Conservation (phyloP, 2,329 filamentous ascomycete species). For the Myriangium duriaei region DNA sequence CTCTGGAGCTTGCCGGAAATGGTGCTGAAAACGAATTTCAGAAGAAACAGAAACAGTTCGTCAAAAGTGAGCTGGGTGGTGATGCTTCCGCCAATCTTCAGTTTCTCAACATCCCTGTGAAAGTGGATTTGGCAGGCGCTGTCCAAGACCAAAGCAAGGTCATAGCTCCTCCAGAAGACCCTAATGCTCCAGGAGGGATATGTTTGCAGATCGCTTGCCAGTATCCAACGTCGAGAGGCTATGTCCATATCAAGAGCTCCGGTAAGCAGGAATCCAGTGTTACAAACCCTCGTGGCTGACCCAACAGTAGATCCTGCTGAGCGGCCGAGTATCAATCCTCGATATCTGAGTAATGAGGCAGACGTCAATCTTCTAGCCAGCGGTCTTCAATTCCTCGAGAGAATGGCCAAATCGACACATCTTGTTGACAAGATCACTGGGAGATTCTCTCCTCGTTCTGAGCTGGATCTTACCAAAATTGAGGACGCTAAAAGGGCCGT, state of each 20-base stretch:
- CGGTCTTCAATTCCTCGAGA: constrained; percentile 26
- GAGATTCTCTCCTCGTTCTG: constrained; percentile 22
- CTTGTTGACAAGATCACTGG: constrained; percentile 30
- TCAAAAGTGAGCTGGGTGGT: constrained; percentile 23
- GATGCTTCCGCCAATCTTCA: constrained; percentile 27
- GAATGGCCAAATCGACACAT: constrained; percentile 30
- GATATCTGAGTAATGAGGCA: constrained; percentile 14
- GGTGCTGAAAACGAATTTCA: constrained; percentile 20
- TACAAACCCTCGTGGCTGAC: neutral
- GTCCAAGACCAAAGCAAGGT: constrained; percentile 20
- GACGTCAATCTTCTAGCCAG: constrained; percentile 17
- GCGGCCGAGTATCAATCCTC: constrained; percentile 15
- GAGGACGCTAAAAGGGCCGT: constrained; percentile 18
- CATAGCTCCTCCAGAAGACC: constrained; percentile 16
- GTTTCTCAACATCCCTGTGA: constrained; percentile 21
- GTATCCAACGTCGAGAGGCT: constrained; percentile 21
- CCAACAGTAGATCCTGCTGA: constrained; percentile 9
- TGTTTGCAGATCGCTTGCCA: constrained; percentile 19
- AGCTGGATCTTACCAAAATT: constrained; percentile 16
- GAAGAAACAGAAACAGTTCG: constrained; percentile 23
- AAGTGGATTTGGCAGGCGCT: constrained; percentile 17
- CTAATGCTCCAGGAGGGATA: constrained; percentile 16
- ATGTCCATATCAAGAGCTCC: constrained; percentile 21
- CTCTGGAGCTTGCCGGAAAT: constrained; percentile 20
- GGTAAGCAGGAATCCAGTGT: constrained; percentile 2